Evolutionary conservation across 257 asterid species (phyloP).

Genomic region (Solanum gandarillasii): DNA sequence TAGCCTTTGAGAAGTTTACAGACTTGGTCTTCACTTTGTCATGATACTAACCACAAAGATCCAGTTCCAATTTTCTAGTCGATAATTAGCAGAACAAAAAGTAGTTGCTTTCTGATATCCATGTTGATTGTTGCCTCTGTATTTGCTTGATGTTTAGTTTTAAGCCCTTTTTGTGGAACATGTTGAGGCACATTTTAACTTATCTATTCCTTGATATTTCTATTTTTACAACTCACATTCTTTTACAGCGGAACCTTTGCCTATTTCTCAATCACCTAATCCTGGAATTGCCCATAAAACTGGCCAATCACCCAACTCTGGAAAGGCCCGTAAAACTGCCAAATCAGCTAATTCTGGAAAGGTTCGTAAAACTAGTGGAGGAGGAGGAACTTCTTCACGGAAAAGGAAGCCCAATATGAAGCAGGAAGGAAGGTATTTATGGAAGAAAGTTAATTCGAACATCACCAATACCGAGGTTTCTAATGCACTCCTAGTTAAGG

Average conservation of each 20-base stretch:
- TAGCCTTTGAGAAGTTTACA: background rate
- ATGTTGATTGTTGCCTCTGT: background rate
- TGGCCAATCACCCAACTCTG: background rate
- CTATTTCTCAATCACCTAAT: background rate
- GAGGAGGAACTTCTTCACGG: background rate
- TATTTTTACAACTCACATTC: background rate
- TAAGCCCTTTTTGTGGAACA: background rate
- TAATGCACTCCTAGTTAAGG: background rate
- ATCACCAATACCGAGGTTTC: background rate
- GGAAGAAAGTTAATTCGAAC: background rate
- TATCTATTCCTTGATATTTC: background rate
- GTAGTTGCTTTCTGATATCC: background rate
- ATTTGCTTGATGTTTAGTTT: background rate
- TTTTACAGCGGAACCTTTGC: background rate
- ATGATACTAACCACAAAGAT: background rate
- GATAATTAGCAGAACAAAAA: background rate
- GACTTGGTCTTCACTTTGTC: background rate
- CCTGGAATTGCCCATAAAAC: background rate
- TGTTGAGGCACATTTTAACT: background rate
- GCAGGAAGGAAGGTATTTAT: background rate
- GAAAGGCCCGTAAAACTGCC: background rate
- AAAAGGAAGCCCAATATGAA: background rate
- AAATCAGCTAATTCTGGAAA: background rate
- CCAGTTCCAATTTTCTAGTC: background rate
- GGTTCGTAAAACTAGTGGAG: background rate